Evolutionary conservation across 2,329 filamentous ascomycete species (phyloP), one percentile per base, ranked within the genome.

Genomic region (Fusarium concolor): DNA sequence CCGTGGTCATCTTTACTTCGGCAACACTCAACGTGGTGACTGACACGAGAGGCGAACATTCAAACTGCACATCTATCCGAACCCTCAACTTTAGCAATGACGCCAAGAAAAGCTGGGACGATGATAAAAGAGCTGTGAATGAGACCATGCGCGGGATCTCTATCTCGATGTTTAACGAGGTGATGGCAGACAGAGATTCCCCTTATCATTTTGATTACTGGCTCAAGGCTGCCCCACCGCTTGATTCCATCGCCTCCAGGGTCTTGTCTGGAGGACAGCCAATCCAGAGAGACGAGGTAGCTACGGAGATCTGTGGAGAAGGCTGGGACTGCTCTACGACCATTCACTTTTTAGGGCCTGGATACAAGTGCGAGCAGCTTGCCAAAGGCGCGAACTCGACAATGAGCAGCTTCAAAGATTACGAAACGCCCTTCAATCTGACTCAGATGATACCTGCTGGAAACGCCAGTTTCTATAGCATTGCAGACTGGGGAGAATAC

Each of bases 311-410:
- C 4, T 71, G 68, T 31, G 68, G 69, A 7, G 3, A 53, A 5
- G 68, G 52, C 5, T 71, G 69, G 69, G 68, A 71, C 18, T 71
- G 68, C 12, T 69, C 68, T 2, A 69, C 69, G 4, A 68, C 55
- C 0, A 62, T 71, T 20, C 15, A 52, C 11, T 71, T 71, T n/a
- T 22, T 71, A 6, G 69, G 49, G 0, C 69, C 69, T 2, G 69
- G 65, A 39, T 71, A 71, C 15, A 50, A 61, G n/a, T 71, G 69
- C 33, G 17, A 69, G n/a, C 37, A 67, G n/a, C 56, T 71, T 3
- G 50, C 53, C 6, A 38, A 46, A 14, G 51, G 47, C 0, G 35
- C 20, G 1, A 56, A 64, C 5, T 41, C 52, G 2, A 42, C n/a
- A 4, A 52, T 71, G 10, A 56, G 31, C 3, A 39, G 37, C 6